Conservation (phyloP, 2,329 filamentous ascomycete genomes). For the Stachybotrys chlorohalonatus region DNA sequence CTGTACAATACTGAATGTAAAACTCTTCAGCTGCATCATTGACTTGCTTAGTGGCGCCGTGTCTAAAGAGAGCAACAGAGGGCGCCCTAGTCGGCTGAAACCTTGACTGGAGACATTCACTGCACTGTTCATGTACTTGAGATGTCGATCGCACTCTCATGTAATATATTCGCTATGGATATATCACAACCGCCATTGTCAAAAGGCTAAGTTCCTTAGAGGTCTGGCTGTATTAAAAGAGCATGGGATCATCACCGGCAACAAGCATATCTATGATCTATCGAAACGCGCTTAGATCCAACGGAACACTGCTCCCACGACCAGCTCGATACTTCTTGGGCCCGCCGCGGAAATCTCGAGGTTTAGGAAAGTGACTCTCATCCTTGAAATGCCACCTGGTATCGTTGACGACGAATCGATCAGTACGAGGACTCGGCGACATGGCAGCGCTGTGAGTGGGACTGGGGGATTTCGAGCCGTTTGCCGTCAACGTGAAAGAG, state of each 20-base stretch:
- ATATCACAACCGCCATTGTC: too few relatives aligned
- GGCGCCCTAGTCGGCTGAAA: too few relatives aligned
- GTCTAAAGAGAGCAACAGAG: too few relatives aligned
- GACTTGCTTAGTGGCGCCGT: not conserved
- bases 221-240: too few relatives aligned
- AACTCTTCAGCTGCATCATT: not conserved
- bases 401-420: slow-evolving; percentile 60
- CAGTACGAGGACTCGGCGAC: slow-evolving; percentile 17
- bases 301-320: slow-evolving; percentile 83
- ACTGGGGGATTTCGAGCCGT: slow-evolving; percentile 46
- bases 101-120: too few relatives aligned
- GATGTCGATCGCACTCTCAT: too few relatives aligned
- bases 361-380: slow-evolving; percentile 74
- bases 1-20: slow-evolving; percentile 15
- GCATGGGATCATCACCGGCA: too few relatives aligned
- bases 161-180: too few relatives aligned
- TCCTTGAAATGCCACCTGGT: slow-evolving; percentile 78
- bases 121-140: too few relatives aligned
- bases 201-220: too few relatives aligned
- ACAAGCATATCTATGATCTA: not conserved
- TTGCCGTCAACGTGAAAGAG: slow-evolving; percentile 62
- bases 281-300: slow-evolving; percentile 62
- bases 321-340: slow-evolving; percentile 79
- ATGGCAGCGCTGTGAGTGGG: slow-evolving; percentile 26
- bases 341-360: slow-evolving; percentile 68